phyloP scores from a whole-genome alignment of 495 filamentous ascomycete species.

The Penicillium paradoxum region DNA sequence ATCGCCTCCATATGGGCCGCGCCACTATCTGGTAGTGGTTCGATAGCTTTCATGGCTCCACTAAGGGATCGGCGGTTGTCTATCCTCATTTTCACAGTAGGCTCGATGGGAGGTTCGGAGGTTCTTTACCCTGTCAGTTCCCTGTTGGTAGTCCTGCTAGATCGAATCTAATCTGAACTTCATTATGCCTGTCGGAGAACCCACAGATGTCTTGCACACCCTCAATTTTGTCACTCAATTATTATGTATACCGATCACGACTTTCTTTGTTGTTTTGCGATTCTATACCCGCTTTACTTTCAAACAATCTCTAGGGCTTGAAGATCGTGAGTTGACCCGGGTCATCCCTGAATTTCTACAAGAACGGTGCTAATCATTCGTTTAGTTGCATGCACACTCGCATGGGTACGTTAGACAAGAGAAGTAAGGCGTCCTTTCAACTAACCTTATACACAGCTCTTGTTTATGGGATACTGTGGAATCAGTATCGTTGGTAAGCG shows the following conservation, averaged over 20 bases:
- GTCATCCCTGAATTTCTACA: background rate
- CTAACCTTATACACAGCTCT: conserved; percentile 5
- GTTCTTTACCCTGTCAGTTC: background rate
- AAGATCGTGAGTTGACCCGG: conserved; percentile 36
- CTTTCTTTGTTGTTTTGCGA: conserved; percentile 34
- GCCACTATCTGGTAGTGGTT: background rate
- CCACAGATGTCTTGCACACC: conserved; percentile 33
- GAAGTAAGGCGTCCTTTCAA: too few species aligned
- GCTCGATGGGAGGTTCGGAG: background rate
- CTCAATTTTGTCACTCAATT: conserved; percentile 40
- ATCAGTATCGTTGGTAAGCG: conserved; percentile 33
- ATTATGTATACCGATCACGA: conserved; percentile 41
- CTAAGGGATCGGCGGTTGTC: background rate
- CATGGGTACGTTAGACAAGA: conserved; percentile 28
- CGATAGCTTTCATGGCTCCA: conserved; percentile 4
- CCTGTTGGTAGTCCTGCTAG: background rate
- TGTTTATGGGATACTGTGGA: conserved; percentile 39
- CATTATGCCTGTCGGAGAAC: conserved; percentile 27
- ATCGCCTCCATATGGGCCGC: background rate
- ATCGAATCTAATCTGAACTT: background rate
- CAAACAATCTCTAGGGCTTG: conserved; percentile 29
- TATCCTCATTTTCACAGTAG: conserved; percentile 4
- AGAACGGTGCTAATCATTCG: conserved; percentile 9
- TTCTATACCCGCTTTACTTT: conserved; percentile 36
- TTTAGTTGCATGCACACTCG: conserved; percentile 28